Conservation (phyloP, 345 rosid species). For the Salix purpurea region DNA sequence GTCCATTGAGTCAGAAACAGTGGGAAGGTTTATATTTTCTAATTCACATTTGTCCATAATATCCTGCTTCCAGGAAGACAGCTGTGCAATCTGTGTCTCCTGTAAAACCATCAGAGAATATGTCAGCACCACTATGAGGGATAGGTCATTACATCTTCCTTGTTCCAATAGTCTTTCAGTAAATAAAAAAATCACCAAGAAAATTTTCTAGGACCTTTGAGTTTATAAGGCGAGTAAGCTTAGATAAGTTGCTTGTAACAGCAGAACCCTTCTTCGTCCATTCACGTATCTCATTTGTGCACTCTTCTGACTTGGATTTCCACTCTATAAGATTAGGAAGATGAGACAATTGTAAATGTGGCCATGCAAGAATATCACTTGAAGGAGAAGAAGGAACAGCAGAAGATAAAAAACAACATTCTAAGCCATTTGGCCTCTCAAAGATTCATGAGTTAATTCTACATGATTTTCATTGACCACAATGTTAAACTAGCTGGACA, state of each 20-base stretch:
- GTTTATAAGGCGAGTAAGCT: conserved; percentile 72
- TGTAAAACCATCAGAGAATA: conserved; percentile 33
- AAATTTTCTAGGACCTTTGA: conserved; percentile 48
- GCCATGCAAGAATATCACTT: not conserved
- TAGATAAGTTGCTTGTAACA: conserved; percentile 71
- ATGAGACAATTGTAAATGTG: conserved; percentile 1
- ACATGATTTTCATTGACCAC: not conserved
- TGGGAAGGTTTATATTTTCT: conserved; percentile 73
- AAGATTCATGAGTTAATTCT: not conserved
- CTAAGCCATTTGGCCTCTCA: not conserved
- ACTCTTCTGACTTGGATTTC: conserved; percentile 83
- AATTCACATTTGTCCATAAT: conserved; percentile 79
- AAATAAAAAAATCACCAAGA: not conserved
- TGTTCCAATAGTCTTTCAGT: not conserved
- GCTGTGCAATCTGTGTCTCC: conserved; percentile 74
- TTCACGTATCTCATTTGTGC: conserved; percentile 83
- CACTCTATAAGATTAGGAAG: conserved; percentile 46
- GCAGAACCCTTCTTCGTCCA: conserved; percentile 85
- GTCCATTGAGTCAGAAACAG: conserved; percentile 68
- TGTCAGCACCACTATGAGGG: conserved; percentile 3
- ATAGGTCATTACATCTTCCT: not conserved
- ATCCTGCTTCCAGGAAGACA: conserved; percentile 63
- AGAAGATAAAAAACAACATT: not conserved
- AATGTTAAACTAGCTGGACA: not conserved
- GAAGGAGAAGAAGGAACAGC: not conserved